These are phyloP conservation scores for Aspergillus taichungensis DNA, from an alignment of 495 filamentous ascomycete species.

Conservation along the genomic window DNA sequence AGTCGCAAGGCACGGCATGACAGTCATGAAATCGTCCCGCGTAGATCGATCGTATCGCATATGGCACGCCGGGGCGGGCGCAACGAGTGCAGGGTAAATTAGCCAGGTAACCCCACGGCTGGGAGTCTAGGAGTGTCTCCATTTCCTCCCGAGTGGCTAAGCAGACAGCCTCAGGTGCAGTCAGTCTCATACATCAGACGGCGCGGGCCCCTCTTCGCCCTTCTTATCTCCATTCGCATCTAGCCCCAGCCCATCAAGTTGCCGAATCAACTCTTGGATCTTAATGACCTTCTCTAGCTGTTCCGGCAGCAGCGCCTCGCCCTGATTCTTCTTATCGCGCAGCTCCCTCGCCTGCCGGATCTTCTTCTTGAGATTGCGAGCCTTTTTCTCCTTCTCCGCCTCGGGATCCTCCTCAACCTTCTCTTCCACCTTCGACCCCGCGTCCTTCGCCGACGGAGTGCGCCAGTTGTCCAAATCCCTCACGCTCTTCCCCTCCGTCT, in stretches of 20 bases:
- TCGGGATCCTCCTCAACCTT: conserved; percentile 48
- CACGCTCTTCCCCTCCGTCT: conserved; percentile 28
- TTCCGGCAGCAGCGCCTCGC: conserved; percentile 75
- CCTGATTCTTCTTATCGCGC: conserved; percentile 81
- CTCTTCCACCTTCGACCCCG: conserved; percentile 23
- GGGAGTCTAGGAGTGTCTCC: too few relatives aligned
- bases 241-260: conserved; percentile 81
- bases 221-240: conserved; percentile 55
- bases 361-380: conserved; percentile 90
- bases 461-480: conserved; percentile 26
- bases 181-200: conserved; percentile 3
- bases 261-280: conserved; percentile 84
- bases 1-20: too few relatives aligned
- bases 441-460: conserved; percentile 15
- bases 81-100: too few relatives aligned
- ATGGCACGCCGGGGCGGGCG: too few relatives aligned
- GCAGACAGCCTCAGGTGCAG: background rate
- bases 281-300: conserved; percentile 97
- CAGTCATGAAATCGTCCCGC: too few relatives aligned
- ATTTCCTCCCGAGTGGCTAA: too few relatives aligned
- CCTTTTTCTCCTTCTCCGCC: conserved; percentile 85
- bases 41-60: too few relatives aligned
- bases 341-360: conserved; percentile 86
- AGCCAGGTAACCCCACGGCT: too few relatives aligned
- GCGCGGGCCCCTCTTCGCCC: conserved; percentile 4